A percentile compares a stretch with the other conserved stretches of the same genome.
Evolutionary conservation across 2,329 filamentous ascomycete species (phyloP).

Genomic region (Aspergillus ruber): DNA sequence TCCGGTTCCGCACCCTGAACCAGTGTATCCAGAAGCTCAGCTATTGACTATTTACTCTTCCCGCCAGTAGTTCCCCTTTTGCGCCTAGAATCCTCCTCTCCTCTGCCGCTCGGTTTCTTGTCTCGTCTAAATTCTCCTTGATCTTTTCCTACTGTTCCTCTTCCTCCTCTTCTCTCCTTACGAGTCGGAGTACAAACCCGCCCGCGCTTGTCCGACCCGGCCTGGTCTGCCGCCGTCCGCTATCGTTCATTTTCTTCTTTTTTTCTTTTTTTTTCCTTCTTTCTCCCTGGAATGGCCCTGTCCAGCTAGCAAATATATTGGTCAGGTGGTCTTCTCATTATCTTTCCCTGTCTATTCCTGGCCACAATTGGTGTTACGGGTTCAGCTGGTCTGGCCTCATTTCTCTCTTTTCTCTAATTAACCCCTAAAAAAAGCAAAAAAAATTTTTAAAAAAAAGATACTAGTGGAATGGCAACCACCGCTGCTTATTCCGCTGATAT

Average conservation of each 20-base stretch:
- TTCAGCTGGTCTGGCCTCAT: constrained; percentile 32
- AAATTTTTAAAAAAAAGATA: constrained; percentile 5
- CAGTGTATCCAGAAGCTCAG: constrained; percentile 3
- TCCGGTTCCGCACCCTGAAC: constrained; percentile 12
- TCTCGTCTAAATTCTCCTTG: constrained; percentile 2
- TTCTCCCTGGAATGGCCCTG: constrained; percentile 24
- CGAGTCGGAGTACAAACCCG: constrained; percentile 3
- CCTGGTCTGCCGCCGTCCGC: no score
- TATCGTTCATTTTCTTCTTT: no score
- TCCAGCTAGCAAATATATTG: not conserved
- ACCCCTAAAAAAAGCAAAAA: not conserved
- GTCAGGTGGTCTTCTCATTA: not conserved
- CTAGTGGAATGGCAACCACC: constrained; percentile 35
- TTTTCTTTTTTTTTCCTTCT: not conserved
- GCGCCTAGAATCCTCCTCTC: constrained; percentile 3
- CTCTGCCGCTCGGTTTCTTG: constrained; percentile 2
- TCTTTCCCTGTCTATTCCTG: not conserved
- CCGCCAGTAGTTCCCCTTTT: constrained; percentile 14
- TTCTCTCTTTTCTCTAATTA: constrained; percentile 5
- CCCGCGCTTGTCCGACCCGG: no score
- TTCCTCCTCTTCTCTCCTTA: constrained; percentile 6
- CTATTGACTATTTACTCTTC: constrained; percentile 32
- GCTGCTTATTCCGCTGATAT: constrained; percentile 34
- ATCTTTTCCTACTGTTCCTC: constrained; percentile 5
- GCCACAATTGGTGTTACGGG: constrained; percentile 8